A percentile compares a stretch with the other conserved stretches of the same genome.
Evolutionary conservation across 164 flowering plant species (phyloP).

Genomic region (Aristolochia californica): DNA sequence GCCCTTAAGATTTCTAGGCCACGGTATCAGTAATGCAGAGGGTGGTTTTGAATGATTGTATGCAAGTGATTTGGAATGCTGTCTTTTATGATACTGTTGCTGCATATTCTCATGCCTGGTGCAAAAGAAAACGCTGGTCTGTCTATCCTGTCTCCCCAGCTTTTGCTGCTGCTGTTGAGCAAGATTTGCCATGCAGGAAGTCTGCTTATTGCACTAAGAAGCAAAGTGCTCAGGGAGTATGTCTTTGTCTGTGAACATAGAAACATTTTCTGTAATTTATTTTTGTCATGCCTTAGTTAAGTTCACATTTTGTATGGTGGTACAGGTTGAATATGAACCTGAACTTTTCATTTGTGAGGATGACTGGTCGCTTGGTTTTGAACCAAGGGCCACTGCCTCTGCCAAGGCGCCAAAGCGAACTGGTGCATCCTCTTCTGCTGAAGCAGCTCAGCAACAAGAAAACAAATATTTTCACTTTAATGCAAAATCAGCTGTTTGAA

Average conservation of each 20-base stretch:
- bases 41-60: conserved; percentile 46
- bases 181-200: conserved; percentile 2
- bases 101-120: conserved; percentile 51
- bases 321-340: conserved; percentile 23
- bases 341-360: conserved; percentile 19
- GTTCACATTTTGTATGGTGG: conserved; percentile 8
- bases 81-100: conserved; percentile 63
- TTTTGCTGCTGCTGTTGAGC: conserved; percentile 8
- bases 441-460: conserved; percentile 5
- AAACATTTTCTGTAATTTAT: too few relatives aligned
- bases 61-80: conserved; percentile 82
- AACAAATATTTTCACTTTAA: conserved; percentile 6
- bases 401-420: conserved; percentile 10
- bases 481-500: conserved; percentile 25
- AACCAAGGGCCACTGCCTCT: conserved; percentile 10
- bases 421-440: conserved; percentile 8
- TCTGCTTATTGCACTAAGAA: conserved; percentile 3
- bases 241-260: conserved; percentile 2
- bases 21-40: conserved; percentile 25
- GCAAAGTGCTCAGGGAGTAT: conserved; percentile 20
- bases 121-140: conserved; percentile 56
- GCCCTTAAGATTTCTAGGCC: conserved; percentile 35
- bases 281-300: too few relatives aligned
- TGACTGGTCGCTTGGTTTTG: conserved; percentile 62
- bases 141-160: conserved; percentile 9